Evolutionary conservation across 75 land plant genomes (phyloP), one percentile per base, ranked within the genome.

Genomic region (Picea sitchensis): DNA sequence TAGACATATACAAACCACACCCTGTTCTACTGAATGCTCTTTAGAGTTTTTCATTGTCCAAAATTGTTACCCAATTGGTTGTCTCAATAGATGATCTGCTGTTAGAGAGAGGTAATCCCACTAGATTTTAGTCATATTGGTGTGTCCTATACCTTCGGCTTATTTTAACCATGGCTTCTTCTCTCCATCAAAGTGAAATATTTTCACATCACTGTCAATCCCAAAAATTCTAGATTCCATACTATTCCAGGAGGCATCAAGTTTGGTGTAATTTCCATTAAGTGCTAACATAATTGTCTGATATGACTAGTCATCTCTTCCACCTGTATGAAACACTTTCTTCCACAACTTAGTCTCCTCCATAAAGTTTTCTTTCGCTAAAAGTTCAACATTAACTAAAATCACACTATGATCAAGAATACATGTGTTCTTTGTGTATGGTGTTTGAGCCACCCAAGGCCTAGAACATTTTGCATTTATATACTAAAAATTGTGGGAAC

Each of bases 111-210:
- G 64, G 61, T 84, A 83, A 78, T 72, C 76, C 78, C 80, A 56
- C 89, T 85, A 91, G 23, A 84, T 34, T 58, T 74, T 69, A 58
- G 77, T 82, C 36, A 61, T 80, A 68, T 31, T 54, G 15, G 65
- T 9, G 44, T 51, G 15, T 54, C 4, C 60, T 8, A 38, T 34
- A 1, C 1, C 21, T 38, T 82, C 63, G 0, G 58, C 47, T 34
- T 80, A 36, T 56, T 78, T 78, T 26, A 77, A 62, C 86, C 92
- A 91, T 11, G 75, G 79, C 75, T 76, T 88, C 44, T 20, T 85
- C 54, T 83, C 83, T 58, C 91, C 92, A 80, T 91, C 87, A 79
- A 82, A 91, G 30, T 73, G 86, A 58, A 86, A 68, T 36, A 82
- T 81, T 63, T 88, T 88, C 2, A 81, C 78, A 44, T 59, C 69